Conservation (phyloP, 345 rosid genomes). For the Citrus inodora region DNA sequence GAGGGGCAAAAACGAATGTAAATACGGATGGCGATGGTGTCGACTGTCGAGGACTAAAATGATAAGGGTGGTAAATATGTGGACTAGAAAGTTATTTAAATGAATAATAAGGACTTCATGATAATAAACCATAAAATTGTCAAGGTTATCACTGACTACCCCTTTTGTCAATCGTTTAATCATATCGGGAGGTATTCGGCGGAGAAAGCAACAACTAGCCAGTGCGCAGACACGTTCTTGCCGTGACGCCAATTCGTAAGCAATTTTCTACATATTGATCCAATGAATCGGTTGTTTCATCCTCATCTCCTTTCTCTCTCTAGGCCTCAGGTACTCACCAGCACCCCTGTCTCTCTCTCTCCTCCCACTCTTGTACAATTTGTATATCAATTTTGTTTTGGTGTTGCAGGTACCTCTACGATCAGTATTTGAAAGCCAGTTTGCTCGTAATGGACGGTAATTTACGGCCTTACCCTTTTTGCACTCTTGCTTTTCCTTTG, state of each 20-base stretch:
- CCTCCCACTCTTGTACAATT: neutral
- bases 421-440: conserved; percentile 29
- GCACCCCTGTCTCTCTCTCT: neutral
- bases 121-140: neutral
- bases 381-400: neutral
- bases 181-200: fast-evolving
- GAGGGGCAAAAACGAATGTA: too few relatives aligned
- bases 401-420: conserved; percentile 39
- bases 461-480: conserved; percentile 1
- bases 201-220: neutral
- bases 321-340: conserved; percentile 9
- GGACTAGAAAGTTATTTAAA: too few relatives aligned
- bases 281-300: conserved; percentile 15
- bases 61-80: too few relatives aligned
- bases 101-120: neutral
- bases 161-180: neutral
- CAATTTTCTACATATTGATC: neutral
- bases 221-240: neutral
- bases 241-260: neutral
- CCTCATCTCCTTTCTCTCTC: conserved; percentile 6
- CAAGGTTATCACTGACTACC: too few relatives aligned
- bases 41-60: too few relatives aligned
- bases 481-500: neutral
- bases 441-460: conserved; percentile 55
- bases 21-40: too few relatives aligned